These are phyloP conservation scores for Lathyrus aphaca DNA, from an alignment of 306 rosid genomes.

Conservation along the genomic window DNA sequence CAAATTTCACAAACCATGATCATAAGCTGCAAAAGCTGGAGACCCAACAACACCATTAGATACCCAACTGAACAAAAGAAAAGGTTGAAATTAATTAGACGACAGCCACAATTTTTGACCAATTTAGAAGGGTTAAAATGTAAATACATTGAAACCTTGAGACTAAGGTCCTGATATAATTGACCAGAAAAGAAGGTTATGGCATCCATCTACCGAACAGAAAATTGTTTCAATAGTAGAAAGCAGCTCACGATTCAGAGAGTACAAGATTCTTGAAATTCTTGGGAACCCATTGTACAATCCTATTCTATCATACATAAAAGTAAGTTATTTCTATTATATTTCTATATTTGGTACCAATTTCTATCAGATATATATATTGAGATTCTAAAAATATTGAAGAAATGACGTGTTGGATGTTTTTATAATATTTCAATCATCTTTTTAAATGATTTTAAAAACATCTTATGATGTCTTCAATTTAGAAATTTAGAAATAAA, in stretches of 20 bases:
- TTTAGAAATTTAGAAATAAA: too few species aligned
- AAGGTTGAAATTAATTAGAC: constrained; percentile 19
- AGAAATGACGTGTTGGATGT: too few species aligned
- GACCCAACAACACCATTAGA: constrained; percentile 98
- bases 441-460: too few species aligned
- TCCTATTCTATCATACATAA: too few species aligned
- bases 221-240: neutral
- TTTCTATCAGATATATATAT: too few species aligned
- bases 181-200: neutral
- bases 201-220: constrained; percentile 1
- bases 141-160: constrained; percentile 2
- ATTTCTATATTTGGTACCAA: too few species aligned
- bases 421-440: too few species aligned
- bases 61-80: constrained; percentile 73
- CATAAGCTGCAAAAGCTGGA: constrained; percentile 97
- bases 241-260: constrained; percentile 13
- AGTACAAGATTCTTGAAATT: neutral
- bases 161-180: neutral
- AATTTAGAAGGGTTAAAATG: neutral
- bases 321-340: too few species aligned
- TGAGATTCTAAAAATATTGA: too few species aligned
- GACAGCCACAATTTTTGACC: neutral
- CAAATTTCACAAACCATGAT: constrained; percentile 71
- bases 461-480: too few species aligned
- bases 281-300: too few species aligned